phyloP scores from a whole-genome alignment of 2,329 filamentous ascomycete genomes.

The Phialophora macrospora region DNA sequence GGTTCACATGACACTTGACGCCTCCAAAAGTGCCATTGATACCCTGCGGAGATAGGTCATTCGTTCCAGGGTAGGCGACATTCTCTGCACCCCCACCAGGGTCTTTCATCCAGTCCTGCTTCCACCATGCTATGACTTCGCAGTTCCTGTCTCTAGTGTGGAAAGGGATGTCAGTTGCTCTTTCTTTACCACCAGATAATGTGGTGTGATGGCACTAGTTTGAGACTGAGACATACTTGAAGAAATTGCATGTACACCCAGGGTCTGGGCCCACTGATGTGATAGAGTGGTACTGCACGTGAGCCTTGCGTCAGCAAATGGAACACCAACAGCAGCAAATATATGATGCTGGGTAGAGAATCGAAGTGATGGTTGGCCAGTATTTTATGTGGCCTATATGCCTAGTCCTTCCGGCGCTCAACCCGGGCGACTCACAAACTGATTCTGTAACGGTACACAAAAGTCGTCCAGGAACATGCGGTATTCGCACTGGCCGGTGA shows the following conservation, averaged over 20 bases:
- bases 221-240: conserved; percentile 4
- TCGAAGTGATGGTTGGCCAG: neutral
- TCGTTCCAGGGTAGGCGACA: conserved; percentile 18
- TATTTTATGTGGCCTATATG: neutral
- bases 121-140: conserved; percentile 3
- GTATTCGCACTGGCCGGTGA: neutral
- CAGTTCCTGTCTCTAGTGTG: neutral
- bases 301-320: neutral
- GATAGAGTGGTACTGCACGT: conserved; percentile 1
- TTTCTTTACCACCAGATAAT: neutral
- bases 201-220: neutral
- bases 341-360: neutral
- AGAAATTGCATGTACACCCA: neutral
- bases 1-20: conserved; percentile 6
- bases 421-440: neutral
- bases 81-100: conserved; percentile 6
- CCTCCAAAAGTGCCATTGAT: conserved; percentile 19
- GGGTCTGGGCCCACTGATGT: neutral
- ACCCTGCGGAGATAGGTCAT: conserved; percentile 14
- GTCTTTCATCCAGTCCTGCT: conserved; percentile 16
- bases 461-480: conserved; percentile 1
- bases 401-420: neutral
- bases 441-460: neutral
- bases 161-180: neutral
- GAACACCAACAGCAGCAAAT: neutral